Evolutionary conservation across 1,284 basidiomycete species (phyloP), one percentile per base, ranked within the genome.

Genomic region (Cryptococcus floricola): DNA sequence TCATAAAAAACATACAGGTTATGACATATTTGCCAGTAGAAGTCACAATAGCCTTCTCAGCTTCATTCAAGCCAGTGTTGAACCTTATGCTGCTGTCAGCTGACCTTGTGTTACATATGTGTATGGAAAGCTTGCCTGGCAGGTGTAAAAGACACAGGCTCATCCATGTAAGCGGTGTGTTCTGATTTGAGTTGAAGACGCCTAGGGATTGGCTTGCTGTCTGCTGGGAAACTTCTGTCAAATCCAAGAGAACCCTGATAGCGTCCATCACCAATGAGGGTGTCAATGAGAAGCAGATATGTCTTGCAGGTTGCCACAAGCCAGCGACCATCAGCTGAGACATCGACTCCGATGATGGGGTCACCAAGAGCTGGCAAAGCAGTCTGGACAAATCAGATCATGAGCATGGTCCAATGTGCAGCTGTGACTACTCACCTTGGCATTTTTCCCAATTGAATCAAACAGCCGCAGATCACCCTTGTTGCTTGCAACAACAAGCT

Each of bases 401-500:
- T 23, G 13, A 25, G 19, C 38, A 31, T 34, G 31, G 31, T 34
- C 10, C 31, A 34, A 34, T 6, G 31, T 34, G 31, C 31, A 34
- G 19, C 44, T 47, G 19, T 7, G 53, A 41, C 8, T 38, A 54
- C 58, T 48, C 39, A 74, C 74, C 67, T 98, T 99, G 38, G 96
- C 96, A 68, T 93, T 98, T 84, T 98, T 98, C 48, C 96, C 96
- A 64, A 99, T 91, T 52, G 87, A 82, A 75, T 99, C 96, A 68
- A 95, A 99, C 52, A 99, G 80, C 47, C 95, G 83, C 62, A 99
- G 89, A 73, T 98, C 96, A 59, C 96, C 96, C 80, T 97, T 98
- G 78, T 92, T 89, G 66, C 89, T 92, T 14, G 91, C 93, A 4
- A 98, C 89, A 2, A 93, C 96, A 52, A 99, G 81, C 71, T 89